Evolutionary conservation across 2,329 filamentous ascomycete genomes (phyloP).

Genomic region (Cytospora piceae): DNA sequence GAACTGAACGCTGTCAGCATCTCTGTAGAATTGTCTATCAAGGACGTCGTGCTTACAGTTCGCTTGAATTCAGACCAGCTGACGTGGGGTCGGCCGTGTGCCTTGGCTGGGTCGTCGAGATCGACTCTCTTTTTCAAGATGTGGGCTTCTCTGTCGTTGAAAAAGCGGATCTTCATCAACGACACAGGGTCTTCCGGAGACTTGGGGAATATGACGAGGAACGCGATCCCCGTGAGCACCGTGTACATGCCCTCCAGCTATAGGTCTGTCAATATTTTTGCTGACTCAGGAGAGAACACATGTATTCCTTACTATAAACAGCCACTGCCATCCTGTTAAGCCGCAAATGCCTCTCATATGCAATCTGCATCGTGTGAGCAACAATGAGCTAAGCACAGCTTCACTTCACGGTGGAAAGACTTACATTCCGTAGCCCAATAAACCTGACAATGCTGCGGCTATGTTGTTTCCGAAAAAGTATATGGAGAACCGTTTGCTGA

Average conservation of each 20-base stretch:
- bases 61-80: slow-evolving; percentile 40
- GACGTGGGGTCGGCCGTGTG: slow-evolving; percentile 37
- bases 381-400: background rate
- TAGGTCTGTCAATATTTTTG: background rate
- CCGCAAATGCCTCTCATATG: slow-evolving; percentile 40
- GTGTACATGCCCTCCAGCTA: slow-evolving; percentile 45
- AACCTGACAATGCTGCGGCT: slow-evolving; percentile 44
- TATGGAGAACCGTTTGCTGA: slow-evolving; percentile 48
- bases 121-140: slow-evolving; percentile 42
- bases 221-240: slow-evolving; percentile 39
- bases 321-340: slow-evolving; percentile 42
- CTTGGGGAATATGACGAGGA: slow-evolving; percentile 40
- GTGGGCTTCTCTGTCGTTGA: slow-evolving; percentile 36
- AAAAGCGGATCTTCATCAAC: slow-evolving; percentile 18
- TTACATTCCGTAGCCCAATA: slow-evolving; percentile 48
- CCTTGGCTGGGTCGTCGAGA: slow-evolving; percentile 43
- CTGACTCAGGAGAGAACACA: background rate
- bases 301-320: slow-evolving; percentile 36
- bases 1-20: slow-evolving; percentile 40
- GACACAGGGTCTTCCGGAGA: slow-evolving; percentile 25
- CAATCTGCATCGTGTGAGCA: slow-evolving; percentile 21
- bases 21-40: background rate
- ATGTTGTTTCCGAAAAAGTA: slow-evolving; percentile 51
- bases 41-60: slow-evolving; percentile 35
- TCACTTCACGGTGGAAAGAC: background rate